Conservation (phyloP, 306 rosid genomes). For the Luffa aegyptiaca region DNA sequence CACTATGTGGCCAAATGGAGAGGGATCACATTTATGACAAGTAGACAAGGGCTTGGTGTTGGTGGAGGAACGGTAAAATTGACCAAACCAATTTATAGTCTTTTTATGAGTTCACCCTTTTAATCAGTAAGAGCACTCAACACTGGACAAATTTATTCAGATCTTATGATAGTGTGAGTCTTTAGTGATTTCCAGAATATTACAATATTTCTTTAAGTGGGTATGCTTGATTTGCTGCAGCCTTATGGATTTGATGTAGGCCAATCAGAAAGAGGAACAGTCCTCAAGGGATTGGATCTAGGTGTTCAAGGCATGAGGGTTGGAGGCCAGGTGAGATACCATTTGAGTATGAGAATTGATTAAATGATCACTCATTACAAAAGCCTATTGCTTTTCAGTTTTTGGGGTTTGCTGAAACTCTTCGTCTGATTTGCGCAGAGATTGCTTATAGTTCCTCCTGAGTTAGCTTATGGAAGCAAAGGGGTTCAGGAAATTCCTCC, state of each 20-base stretch:
- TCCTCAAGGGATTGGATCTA: conserved; percentile 80
- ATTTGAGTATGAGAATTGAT: background rate
- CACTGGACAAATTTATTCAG: background rate
- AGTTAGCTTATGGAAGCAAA: conserved; percentile 82
- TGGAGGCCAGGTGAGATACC: conserved; percentile 81
- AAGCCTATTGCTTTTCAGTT: background rate
- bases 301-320: conserved; percentile 91
- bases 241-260: conserved; percentile 95
- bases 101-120: background rate
- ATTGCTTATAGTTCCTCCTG: conserved; percentile 74
- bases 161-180: background rate
- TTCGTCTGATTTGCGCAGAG: conserved; percentile 37
- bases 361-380: background rate
- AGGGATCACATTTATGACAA: conserved; percentile 86
- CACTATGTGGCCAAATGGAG: conserved; percentile 96
- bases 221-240: conserved; percentile 50
- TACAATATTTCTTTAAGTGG: background rate
- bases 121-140: background rate
- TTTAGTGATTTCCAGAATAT: background rate
- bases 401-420: background rate
- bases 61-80: conserved; percentile 92
- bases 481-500: conserved; percentile 97
- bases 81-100: background rate
- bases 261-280: conserved; percentile 79
- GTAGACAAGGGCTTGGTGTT: conserved; percentile 95